Percentiles rank a stretch among this genome's conserved stretches.
These are phyloP conservation scores for Vitis rotundifolia DNA, from an alignment of 164 flowering plant genomes.

Conservation along the genomic window DNA sequence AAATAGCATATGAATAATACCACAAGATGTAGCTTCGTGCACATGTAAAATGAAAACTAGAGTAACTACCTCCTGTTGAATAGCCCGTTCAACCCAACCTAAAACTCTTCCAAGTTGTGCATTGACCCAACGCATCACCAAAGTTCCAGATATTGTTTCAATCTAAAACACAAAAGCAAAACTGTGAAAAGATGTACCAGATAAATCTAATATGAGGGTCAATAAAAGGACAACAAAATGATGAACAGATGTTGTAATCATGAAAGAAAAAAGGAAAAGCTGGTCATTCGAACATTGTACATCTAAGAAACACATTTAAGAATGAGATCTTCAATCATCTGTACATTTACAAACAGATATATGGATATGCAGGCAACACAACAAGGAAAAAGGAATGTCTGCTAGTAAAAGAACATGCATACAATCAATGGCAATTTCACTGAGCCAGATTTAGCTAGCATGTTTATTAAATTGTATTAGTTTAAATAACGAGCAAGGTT, in stretches of 20 bases:
- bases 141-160: conserved; percentile 85
- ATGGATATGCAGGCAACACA: background rate
- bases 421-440: no score
- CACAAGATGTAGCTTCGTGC: no score
- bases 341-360: background rate
- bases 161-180: conserved; percentile 39
- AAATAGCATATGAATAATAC: no score
- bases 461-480: no score
- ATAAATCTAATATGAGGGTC: conserved; percentile 1
- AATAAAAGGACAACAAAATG: background rate
- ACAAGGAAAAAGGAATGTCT: background rate
- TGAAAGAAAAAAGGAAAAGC: background rate
- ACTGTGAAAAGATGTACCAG: background rate
- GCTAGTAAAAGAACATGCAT: background rate
- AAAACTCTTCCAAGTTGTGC: conserved; percentile 83
- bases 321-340: background rate
- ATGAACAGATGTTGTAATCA: background rate
- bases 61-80: conserved; percentile 81
- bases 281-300: background rate
- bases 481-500: no score
- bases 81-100: conserved; percentile 88
- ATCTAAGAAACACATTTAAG: background rate
- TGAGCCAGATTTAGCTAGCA: no score
- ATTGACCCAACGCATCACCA: conserved; percentile 97
- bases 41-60: no score